Evolutionary conservation across 2,329 filamentous ascomycete species (phyloP), one percentile per base, ranked within the genome.

Genomic region (Trichoderma semiorbis): DNA sequence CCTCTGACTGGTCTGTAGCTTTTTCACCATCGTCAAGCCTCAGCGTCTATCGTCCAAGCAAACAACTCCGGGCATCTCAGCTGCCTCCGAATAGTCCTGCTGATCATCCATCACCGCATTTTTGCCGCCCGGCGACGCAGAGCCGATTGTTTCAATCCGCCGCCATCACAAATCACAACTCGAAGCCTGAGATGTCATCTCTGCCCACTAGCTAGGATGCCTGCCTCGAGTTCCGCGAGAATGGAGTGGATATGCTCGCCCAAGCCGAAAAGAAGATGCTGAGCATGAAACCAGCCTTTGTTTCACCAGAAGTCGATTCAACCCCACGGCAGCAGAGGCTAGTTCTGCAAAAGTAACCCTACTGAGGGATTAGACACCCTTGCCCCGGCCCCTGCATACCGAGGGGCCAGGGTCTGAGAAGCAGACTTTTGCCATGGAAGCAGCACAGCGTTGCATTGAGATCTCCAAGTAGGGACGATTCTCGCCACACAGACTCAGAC

Each of bases 231-330:
- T n/a, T 57, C 12, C 30, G 26, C 21, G 21, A 26, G 21, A 26
- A 39, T 32, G 32, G 50, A 30, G 63, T 55, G 47, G 47, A 66
- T 55, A 3, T 32, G n/a, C 36, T 12, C 28, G 24, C 34, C 60
- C 64, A 62, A 63, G 62, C 72, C 47, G 47, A 36, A 60, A 53
- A 55, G 30, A 24, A 63, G 43, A 34, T 65, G 39, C 32, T 69
- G 60, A 65, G 36, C 67, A 66, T 74, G 72, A 74, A 74, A 74
- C 72, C 43, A 69, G 62, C 47, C 58, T 47, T 36, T 69, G 72
- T 74, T 74, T 74, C 72, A 74, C 72, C 34, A 71, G n/a, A 53
- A 14, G 28, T 28, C 53, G 71, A 64, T 61, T 50, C 28, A 58
- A 36, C 47, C 68, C 68, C 72, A 63, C 72, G 55, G 53, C 26